Evolutionary conservation across 306 rosid genomes (phyloP).

Genomic region (Acacia crassicarpa): DNA sequence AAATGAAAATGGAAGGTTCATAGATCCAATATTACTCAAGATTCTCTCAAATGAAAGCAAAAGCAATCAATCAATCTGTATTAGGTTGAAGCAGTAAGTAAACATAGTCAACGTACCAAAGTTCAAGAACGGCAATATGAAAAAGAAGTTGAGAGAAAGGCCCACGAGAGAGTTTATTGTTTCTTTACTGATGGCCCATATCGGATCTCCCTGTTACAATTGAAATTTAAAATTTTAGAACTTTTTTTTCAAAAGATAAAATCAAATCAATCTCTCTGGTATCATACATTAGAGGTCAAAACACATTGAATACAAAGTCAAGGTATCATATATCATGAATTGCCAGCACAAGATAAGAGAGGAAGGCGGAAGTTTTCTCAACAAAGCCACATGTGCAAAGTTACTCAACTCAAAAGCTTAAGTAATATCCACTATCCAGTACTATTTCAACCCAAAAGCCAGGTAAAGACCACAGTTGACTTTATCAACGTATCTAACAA

Average conservation of each 20-base stretch:
- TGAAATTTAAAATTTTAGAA: constrained; percentile 25
- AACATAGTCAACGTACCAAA: constrained; percentile 64
- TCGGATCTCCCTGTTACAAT: constrained; percentile 81
- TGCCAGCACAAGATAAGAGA: not conserved
- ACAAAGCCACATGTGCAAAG: constrained; percentile 9
- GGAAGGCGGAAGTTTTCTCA: not conserved
- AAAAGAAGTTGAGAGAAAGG: constrained; percentile 86
- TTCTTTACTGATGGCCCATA: constrained; percentile 87
- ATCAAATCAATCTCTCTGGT: not conserved
- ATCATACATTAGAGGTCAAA: not conserved
- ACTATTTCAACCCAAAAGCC: not conserved
- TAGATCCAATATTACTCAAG: not conserved
- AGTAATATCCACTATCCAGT: not conserved
- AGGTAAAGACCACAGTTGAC: not conserved
- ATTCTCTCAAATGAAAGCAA: constrained; percentile 2
- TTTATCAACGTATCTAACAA: not conserved
- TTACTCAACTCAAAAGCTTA: not conserved
- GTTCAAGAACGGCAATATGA: constrained; percentile 73
- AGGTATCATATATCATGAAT: not conserved
- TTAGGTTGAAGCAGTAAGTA: not conserved
- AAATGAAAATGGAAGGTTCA: constrained; percentile 16
- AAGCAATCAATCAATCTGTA: constrained; percentile 21
- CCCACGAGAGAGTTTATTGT: constrained; percentile 72
- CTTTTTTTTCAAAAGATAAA: not conserved
- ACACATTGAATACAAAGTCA: not conserved